A percentile compares a stretch with the other conserved stretches of the same genome.
phyloP scores from a whole-genome alignment of 352 stramenopile species.

The Globisporangium apiculatum region DNA sequence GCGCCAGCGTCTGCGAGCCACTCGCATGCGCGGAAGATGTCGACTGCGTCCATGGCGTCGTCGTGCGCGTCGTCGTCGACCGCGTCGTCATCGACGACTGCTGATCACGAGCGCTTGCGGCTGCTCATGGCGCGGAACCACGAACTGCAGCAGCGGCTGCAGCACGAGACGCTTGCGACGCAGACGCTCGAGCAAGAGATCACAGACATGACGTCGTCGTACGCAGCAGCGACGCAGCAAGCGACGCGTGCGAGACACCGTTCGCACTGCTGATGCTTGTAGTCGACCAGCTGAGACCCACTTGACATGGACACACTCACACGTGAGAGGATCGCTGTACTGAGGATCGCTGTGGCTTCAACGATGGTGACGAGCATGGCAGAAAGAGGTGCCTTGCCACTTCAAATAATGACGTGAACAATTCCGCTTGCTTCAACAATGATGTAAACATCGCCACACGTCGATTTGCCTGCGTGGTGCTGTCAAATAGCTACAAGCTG shows the following conservation, averaged over 20 bases:
- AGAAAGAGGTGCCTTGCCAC: no score
- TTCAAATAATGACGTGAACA: no score
- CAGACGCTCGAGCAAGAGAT: conserved; percentile 70
- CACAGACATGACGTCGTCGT: conserved; percentile 42
- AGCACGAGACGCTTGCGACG: conserved; percentile 65
- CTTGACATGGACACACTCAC: no score
- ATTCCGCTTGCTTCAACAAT: no score
- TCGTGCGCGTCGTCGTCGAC: conserved; percentile 19
- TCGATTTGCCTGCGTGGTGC: no score
- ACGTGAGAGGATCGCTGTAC: no score
- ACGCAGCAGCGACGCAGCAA: background rate
- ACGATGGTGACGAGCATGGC: no score
- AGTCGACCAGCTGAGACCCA: background rate
- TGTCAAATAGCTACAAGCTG: no score
- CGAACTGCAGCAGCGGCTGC: conserved; percentile 64
- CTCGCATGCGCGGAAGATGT: conserved; percentile 19
- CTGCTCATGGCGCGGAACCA: conserved; percentile 73
- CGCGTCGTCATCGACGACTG: conserved; percentile 15
- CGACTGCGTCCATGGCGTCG: conserved; percentile 26
- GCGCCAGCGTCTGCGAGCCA: background rate
- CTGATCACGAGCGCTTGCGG: conserved; percentile 62
- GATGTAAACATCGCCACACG: no score
- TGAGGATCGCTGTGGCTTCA: no score
- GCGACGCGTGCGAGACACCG: background rate
- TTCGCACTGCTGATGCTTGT: background rate